Evolutionary conservation across 805 yeast genomes (phyloP).

Genomic region (Yueomyces sinensis): DNA sequence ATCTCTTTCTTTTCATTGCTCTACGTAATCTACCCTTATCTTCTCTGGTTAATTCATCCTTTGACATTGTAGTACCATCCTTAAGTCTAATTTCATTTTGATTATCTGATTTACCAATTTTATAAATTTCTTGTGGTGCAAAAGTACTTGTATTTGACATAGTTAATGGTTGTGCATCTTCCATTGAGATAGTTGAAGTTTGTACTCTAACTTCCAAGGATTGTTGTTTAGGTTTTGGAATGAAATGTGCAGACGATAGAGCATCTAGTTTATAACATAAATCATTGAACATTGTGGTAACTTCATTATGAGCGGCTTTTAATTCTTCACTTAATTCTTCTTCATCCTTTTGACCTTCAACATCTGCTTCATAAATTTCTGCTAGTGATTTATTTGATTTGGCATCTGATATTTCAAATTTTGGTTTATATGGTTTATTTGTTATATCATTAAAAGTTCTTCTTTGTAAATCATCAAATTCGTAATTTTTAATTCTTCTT

Average conservation of each 20-base stretch:
- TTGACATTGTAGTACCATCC: constrained; percentile 69
- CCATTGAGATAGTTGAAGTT: constrained; percentile 75
- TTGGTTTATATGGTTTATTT: constrained; percentile 34
- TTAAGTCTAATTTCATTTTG: constrained; percentile 54
- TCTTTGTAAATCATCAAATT: constrained; percentile 77
- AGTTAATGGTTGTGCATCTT: constrained; percentile 89
- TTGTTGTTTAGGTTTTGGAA: constrained; percentile 81
- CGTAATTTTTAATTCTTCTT: constrained; percentile 58
- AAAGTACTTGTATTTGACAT: constrained; percentile 58
- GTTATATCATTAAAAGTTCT: constrained; percentile 55
- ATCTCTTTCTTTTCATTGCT: constrained; percentile 69
- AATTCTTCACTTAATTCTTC: constrained; percentile 49
- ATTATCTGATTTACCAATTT: constrained; percentile 31
- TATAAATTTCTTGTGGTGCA: constrained; percentile 92
- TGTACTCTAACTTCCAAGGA: constrained; percentile 72
- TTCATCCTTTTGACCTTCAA: constrained; percentile 35
- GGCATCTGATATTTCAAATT: constrained; percentile 62
- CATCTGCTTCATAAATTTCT: constrained; percentile 82
- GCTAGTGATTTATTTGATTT: constrained; percentile 84
- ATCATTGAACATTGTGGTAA: constrained; percentile 46
- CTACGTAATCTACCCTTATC: constrained; percentile 82
- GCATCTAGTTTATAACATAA: constrained; percentile 71
- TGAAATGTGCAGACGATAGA: constrained; percentile 84
- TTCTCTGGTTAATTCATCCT: constrained; percentile 69
- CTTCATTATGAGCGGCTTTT: constrained; percentile 64